Evolutionary conservation across 805 yeast genomes (phyloP).

Genomic region (Monosporozyma aerobia): DNA sequence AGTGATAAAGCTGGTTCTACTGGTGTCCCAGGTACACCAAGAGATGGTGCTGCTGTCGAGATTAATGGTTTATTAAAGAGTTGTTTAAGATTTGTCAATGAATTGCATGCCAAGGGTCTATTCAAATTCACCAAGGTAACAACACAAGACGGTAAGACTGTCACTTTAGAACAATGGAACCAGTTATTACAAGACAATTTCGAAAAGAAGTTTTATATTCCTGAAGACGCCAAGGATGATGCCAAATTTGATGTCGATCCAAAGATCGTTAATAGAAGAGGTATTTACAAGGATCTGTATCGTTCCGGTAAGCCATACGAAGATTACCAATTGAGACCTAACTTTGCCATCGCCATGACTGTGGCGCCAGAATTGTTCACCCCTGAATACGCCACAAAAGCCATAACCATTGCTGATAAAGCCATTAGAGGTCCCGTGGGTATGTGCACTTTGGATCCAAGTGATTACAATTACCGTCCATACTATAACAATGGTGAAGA

Average conservation of each 20-base stretch:
- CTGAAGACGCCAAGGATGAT: conserved; percentile 56
- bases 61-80: conserved; percentile 84
- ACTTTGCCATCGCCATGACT: conserved; percentile 85
- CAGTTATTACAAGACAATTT: conserved; percentile 57
- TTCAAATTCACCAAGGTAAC: conserved; percentile 52
- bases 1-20: conserved; percentile 70
- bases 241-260: conserved; percentile 50
- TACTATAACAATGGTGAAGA: conserved; percentile 76
- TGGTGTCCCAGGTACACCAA: conserved; percentile 96
- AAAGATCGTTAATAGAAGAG: conserved; percentile 71
- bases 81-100: conserved; percentile 67
- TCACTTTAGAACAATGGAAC: conserved; percentile 67
- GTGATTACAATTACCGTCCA: conserved; percentile 87
- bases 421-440: conserved; percentile 83
- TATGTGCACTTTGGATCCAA: conserved; percentile 84
- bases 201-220: conserved; percentile 72
- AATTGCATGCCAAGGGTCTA: conserved; percentile 41
- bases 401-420: conserved; percentile 63
- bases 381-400: conserved; percentile 47
- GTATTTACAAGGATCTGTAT: conserved; percentile 85
- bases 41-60: conserved; percentile 95
- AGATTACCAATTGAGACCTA: conserved; percentile 88
- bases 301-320: conserved; percentile 79
- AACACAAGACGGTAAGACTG: conserved; percentile 47
- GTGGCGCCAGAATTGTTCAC: conserved; percentile 90